Percentiles rank a stretch among this genome's conserved stretches.
phyloP scores from a whole-genome alignment of 2,329 filamentous ascomycete species.

The Ophiostoma novo-ulmi region DNA sequence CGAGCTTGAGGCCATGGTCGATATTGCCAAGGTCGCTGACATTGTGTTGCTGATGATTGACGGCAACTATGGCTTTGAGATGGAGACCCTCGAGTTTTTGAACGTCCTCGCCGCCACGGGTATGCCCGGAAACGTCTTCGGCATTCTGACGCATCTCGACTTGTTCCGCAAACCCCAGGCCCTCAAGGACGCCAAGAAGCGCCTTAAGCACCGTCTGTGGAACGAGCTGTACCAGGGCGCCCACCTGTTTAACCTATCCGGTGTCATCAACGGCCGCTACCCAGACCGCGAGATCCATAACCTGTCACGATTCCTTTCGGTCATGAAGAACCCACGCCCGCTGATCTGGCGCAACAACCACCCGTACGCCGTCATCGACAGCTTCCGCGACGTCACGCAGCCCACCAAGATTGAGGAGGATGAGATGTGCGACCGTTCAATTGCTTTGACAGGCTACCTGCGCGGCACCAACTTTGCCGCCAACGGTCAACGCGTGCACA shows the following conservation, averaged over 20 bases:
- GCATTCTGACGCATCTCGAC: slow-evolving; percentile 92
- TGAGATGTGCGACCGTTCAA: slow-evolving; percentile 80
- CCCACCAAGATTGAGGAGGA: slow-evolving; percentile 87
- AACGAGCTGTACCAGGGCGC: slow-evolving; percentile 94
- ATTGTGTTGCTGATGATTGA: slow-evolving; percentile 98
- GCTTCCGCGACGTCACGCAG: slow-evolving; percentile 90
- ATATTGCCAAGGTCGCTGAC: slow-evolving; percentile 93
- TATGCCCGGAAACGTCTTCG: slow-evolving; percentile 98
- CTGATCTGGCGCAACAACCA: slow-evolving; percentile 94
- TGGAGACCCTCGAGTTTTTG: slow-evolving; percentile 99
- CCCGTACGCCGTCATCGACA: slow-evolving; percentile 88
- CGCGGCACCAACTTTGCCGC: slow-evolving; percentile 91
- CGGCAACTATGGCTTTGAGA: slow-evolving; percentile 97
- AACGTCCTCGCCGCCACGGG: slow-evolving; percentile 89
- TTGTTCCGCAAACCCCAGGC: slow-evolving; percentile 91
- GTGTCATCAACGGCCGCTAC: slow-evolving; percentile 93
- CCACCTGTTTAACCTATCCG: slow-evolving; percentile 93
- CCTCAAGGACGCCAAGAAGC: slow-evolving; percentile 89
- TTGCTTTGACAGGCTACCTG: slow-evolving; percentile 89
- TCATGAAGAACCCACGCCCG: slow-evolving; percentile 99
- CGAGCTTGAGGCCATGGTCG: slow-evolving; percentile 92
- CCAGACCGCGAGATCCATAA: slow-evolving; percentile 96
- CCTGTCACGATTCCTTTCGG: slow-evolving; percentile 85
- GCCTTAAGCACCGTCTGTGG: slow-evolving; percentile 93
- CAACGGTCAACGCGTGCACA: slow-evolving; percentile 78